Conservation (phyloP, 2,329 filamentous ascomycete genomes). For the Dichotomopilus funicola region DNA sequence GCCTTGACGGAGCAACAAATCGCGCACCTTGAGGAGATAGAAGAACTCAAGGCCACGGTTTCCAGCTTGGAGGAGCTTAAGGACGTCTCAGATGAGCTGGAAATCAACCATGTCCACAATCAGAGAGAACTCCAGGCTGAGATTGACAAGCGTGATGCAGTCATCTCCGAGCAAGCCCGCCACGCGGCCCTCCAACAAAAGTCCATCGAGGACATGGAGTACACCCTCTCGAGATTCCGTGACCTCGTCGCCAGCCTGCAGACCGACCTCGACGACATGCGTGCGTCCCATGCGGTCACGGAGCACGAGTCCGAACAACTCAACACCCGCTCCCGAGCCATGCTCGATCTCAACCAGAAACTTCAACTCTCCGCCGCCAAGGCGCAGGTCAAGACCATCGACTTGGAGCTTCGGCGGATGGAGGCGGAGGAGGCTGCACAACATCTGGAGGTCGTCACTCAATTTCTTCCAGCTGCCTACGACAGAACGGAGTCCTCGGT, state of each 20-base stretch:
- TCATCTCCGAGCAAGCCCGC: conserved; percentile 76
- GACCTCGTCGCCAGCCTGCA: conserved; percentile 83
- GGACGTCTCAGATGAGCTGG: conserved; percentile 90
- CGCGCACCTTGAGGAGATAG: conserved; percentile 72
- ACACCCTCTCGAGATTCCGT: conserved; percentile 80
- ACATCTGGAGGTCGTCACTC: conserved; percentile 79
- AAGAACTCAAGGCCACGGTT: conserved; percentile 73
- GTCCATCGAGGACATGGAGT: conserved; percentile 78
- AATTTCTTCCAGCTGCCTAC: conserved; percentile 83
- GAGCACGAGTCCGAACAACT: conserved; percentile 90
- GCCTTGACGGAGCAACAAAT: conserved; percentile 84
- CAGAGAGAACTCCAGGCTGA: conserved; percentile 94
- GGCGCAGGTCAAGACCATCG: conserved; percentile 89
- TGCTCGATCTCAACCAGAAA: conserved; percentile 96
- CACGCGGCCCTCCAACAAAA: conserved; percentile 71
- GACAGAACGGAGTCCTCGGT: conserved; percentile 77
- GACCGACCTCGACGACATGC: conserved; percentile 82
- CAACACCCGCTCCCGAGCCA: conserved; percentile 78
- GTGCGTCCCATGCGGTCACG: conserved; percentile 83
- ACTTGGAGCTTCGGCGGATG: conserved; percentile 77
- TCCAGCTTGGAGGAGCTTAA: conserved; percentile 84
- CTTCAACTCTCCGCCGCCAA: conserved; percentile 85
- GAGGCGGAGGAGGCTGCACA: conserved; percentile 85
- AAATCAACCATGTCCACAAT: conserved; percentile 85
- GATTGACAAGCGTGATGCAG: conserved; percentile 76